These are phyloP conservation scores for Leishmania amazonensis DNA, from an alignment of 208 protist genomes.

Conservation along the genomic window DNA sequence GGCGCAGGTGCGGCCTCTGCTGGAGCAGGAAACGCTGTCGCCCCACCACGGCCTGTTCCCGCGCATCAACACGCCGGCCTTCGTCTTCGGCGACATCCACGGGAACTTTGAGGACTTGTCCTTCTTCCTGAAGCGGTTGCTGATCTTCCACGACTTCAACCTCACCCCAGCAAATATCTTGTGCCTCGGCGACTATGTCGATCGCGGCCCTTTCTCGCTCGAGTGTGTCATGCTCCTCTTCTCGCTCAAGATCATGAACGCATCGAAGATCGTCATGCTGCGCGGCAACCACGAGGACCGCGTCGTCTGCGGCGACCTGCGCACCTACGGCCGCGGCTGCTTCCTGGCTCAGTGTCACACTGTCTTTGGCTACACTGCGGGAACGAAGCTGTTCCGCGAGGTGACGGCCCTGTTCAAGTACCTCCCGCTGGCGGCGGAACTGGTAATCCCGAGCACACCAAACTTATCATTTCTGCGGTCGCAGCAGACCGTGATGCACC, in stretches of 20 bases:
- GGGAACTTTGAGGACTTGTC: conserved; percentile 82
- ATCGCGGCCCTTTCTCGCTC: conserved; percentile 93
- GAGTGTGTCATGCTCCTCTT: conserved; percentile 91
- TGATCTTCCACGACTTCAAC: conserved; percentile 71
- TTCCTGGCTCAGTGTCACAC: conserved; percentile 72
- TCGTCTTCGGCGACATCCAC: conserved; percentile 86
- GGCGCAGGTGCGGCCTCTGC: conserved; percentile 48
- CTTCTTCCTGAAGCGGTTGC: conserved; percentile 60
- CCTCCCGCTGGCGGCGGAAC: conserved; percentile 67
- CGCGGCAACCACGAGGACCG: conserved; percentile 90
- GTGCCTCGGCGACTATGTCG: conserved; percentile 99
- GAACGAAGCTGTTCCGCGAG: conserved; percentile 58
- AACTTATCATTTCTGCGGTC: conserved; percentile 38
- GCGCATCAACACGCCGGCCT: conserved; percentile 48
- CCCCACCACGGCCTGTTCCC: conserved; percentile 59
- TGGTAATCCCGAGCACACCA: conserved; percentile 55
- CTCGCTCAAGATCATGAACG: conserved; percentile 73
- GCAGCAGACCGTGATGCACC: conserved; percentile 35
- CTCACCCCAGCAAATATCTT: conserved; percentile 77
- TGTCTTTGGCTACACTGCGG: conserved; percentile 58
- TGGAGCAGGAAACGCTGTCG: conserved; percentile 65
- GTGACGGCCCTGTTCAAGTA: conserved; percentile 73
- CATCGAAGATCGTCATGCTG: conserved; percentile 71
- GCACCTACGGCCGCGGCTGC: conserved; percentile 64
- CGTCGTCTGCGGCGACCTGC: conserved; percentile 71